phyloP scores from a whole-genome alignment of 2,329 filamentous ascomycete genomes.

The Botryotinia calthae region DNA sequence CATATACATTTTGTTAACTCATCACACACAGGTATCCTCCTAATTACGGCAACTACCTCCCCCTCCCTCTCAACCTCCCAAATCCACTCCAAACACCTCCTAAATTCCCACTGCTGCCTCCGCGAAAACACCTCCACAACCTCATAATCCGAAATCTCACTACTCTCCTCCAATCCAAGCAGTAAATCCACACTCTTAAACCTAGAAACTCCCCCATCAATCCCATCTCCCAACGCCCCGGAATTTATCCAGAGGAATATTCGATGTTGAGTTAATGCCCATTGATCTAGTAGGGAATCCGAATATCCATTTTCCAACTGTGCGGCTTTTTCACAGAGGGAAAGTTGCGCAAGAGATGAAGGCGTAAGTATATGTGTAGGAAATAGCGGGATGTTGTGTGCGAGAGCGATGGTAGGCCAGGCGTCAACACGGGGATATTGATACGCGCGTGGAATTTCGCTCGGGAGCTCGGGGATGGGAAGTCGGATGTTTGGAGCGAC shows the following conservation, averaged over 20 bases:
- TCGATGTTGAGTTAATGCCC: neutral
- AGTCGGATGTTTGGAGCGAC: too few species aligned
- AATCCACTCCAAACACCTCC: neutral
- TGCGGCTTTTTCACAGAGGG: neutral
- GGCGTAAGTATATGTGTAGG: neutral
- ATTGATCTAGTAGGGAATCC: fast-evolving
- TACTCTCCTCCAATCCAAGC: neutral
- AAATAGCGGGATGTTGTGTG: neutral
- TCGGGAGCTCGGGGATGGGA: neutral
- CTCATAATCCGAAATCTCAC: neutral
- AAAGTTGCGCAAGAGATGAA: neutral
- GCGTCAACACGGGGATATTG: too few species aligned
- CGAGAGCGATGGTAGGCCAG: neutral
- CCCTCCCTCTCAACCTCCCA: neutral
- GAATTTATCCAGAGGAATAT: neutral
- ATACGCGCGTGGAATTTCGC: too few species aligned
- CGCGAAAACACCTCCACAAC: neutral
- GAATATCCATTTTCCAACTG: neutral
- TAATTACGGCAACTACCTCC: too few species aligned
- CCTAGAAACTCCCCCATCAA: neutral
- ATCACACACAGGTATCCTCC: too few species aligned
- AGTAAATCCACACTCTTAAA: neutral
- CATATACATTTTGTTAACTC: too few species aligned
- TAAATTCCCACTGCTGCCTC: neutral
- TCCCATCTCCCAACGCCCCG: neutral